Percentiles rank a stretch among this genome's conserved stretches.
phyloP scores from a whole-genome alignment of 2,329 filamentous ascomycete species.

The Xenoacremonium recifei region DNA sequence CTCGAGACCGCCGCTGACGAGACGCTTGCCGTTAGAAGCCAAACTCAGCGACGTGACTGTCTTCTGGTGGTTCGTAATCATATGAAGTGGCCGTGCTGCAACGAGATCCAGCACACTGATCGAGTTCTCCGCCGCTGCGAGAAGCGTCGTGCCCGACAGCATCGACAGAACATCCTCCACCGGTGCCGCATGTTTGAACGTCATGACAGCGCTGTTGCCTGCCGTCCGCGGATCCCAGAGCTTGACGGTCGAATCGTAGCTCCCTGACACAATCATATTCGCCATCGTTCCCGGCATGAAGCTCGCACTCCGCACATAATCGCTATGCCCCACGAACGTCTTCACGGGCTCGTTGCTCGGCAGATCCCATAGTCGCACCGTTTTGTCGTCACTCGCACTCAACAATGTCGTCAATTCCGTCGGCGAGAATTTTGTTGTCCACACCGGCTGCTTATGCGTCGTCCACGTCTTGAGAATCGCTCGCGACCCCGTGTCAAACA shows the following conservation, averaged over 20 bases:
- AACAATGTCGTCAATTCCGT: constrained; percentile 82
- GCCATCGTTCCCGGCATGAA: constrained; percentile 77
- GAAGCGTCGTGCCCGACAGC: constrained; percentile 79
- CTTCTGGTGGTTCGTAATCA: constrained; percentile 95
- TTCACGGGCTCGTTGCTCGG: constrained; percentile 73
- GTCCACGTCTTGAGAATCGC: constrained; percentile 95
- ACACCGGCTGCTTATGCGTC: constrained; percentile 90
- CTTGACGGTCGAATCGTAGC: constrained; percentile 91
- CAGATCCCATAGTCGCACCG: constrained; percentile 91
- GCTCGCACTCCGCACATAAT: constrained; percentile 85
- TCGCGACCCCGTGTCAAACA: constrained; percentile 85
- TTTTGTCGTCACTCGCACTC: constrained; percentile 89
- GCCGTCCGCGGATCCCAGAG: constrained; percentile 87
- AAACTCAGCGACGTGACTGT: constrained; percentile 86
- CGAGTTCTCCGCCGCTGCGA: constrained; percentile 80
- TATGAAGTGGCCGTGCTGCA: constrained; percentile 80
- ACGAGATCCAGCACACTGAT: constrained; percentile 92
- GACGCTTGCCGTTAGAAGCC: constrained; percentile 74
- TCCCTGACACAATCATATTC: constrained; percentile 82
- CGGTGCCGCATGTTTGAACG: constrained; percentile 89
- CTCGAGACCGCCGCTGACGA: constrained; percentile 87
- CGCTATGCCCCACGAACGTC: constrained; percentile 81
- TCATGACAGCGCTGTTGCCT: constrained; percentile 70
- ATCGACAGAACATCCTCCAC: constrained; percentile 88
- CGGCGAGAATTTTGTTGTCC: constrained; percentile 89